These are phyloP conservation scores for Dictyophora rubrovolvata DNA, from an alignment of 768 basidiomycete genomes.

Conservation along the genomic window DNA sequence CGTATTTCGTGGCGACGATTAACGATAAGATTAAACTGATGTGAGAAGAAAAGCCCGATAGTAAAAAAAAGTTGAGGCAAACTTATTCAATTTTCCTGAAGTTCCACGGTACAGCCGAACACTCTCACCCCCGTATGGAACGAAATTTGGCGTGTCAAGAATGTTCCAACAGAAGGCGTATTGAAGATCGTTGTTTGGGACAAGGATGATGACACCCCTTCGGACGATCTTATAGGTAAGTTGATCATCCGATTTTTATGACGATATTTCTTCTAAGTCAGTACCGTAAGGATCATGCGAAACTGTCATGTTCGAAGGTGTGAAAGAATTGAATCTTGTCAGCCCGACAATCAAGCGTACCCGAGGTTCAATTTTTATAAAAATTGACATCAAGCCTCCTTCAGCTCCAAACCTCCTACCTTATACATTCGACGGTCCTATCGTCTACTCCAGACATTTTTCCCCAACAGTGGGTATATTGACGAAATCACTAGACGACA, in stretches of 20 bases:
- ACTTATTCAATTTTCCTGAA: conserved; percentile 16
- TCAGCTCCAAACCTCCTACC: conserved; percentile 23
- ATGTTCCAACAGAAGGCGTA: conserved; percentile 55
- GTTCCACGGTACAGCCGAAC: conserved; percentile 53
- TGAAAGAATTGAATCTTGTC: conserved; percentile 56
- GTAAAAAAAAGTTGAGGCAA: background rate
- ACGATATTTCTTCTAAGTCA: background rate
- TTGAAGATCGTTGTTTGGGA: conserved; percentile 55
- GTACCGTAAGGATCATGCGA: conserved; percentile 25
- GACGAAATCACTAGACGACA: conserved; percentile 34
- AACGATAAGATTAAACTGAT: conserved; percentile 56
- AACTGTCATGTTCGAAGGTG: conserved; percentile 41
- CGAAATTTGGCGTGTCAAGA: conserved; percentile 62
- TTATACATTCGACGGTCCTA: conserved; percentile 65
- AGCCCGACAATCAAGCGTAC: conserved; percentile 37
- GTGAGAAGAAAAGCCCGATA: too few relatives aligned
- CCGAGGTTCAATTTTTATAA: conserved; percentile 59
- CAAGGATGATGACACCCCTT: conserved; percentile 48
- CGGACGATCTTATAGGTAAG: conserved; percentile 57
- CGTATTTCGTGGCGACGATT: conserved; percentile 61
- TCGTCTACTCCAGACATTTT: conserved; percentile 60
- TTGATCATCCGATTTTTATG: background rate
- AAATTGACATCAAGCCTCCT: conserved; percentile 31
- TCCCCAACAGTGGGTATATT: conserved; percentile 61
- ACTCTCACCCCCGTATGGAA: conserved; percentile 65